phyloP scores from a whole-genome alignment of 2,329 filamentous ascomycete species.

The Aspergillus transmontanensis region DNA sequence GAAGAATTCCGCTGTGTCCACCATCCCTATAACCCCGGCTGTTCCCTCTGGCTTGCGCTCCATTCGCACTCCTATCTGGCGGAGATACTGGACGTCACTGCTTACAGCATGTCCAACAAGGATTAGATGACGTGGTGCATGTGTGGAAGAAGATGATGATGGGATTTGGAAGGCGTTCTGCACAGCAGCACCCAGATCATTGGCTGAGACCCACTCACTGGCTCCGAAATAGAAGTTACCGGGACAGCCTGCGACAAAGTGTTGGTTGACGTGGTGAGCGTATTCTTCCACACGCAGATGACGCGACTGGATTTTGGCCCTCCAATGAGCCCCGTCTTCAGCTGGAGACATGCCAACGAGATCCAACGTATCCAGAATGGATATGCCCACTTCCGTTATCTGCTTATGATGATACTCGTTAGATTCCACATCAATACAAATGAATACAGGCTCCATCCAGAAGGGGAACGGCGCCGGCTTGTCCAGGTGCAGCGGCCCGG shows the following conservation, averaged over 20 bases:
- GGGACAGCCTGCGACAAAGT: slow-evolving; percentile 73
- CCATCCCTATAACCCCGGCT: slow-evolving; percentile 59
- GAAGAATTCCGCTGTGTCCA: slow-evolving; percentile 76
- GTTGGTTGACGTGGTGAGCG: slow-evolving; percentile 63
- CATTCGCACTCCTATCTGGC: slow-evolving; percentile 63
- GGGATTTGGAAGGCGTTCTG: slow-evolving; percentile 56
- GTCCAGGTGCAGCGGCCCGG: slow-evolving; percentile 48
- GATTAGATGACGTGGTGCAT: slow-evolving; percentile 60
- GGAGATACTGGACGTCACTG: slow-evolving; percentile 70
- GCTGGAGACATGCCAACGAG: slow-evolving; percentile 63
- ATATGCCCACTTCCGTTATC: slow-evolving; percentile 85
- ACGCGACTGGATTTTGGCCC: slow-evolving; percentile 63
- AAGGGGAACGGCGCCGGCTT: slow-evolving; percentile 50
- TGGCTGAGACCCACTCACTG: slow-evolving; percentile 57
- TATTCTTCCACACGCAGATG: slow-evolving; percentile 80
- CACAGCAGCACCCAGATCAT: slow-evolving; percentile 50
- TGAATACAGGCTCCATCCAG: slow-evolving; percentile 65
- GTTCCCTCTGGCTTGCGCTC: slow-evolving; percentile 18
- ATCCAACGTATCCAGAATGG: slow-evolving; percentile 72
- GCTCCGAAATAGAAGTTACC: slow-evolving; percentile 72
- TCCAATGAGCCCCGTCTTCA: slow-evolving; percentile 66
- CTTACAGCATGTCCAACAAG: slow-evolving; percentile 76
- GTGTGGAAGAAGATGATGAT: slow-evolving; percentile 52
- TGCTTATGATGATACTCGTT: slow-evolving; percentile 67
- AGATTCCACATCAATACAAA: slow-evolving; percentile 81